Conservation (phyloP, 805 yeast species). For the Candida montana region DNA sequence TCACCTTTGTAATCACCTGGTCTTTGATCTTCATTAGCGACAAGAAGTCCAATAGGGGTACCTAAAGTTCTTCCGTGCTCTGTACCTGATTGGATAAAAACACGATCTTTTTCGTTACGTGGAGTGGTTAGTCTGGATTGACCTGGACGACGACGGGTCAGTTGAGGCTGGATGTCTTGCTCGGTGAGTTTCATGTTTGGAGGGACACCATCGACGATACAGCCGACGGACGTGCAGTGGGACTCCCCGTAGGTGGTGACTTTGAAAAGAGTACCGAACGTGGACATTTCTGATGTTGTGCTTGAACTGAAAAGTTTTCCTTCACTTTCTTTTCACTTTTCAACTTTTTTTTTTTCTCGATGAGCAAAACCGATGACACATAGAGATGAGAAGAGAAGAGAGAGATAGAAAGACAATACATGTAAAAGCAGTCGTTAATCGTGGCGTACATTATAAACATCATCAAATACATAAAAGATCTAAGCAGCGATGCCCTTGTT, state of each 20-base stretch:
- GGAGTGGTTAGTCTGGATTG: conserved; percentile 92
- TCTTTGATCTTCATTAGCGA: conserved; percentile 91
- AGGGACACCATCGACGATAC: conserved; percentile 97
- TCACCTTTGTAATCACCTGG: conserved; percentile 95
- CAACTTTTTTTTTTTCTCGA: conserved; percentile 2
- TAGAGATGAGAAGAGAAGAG: background rate
- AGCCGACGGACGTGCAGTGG: conserved; percentile 95
- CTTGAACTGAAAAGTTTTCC: too few relatives aligned
- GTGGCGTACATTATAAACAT: too few relatives aligned
- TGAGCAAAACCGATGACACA: background rate
- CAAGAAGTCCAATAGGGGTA: conserved; percentile 92
- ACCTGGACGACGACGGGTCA: conserved; percentile 96
- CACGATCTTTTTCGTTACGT: conserved; percentile 90
- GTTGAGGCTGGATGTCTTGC: conserved; percentile 89
- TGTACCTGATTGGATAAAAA: conserved; percentile 90
- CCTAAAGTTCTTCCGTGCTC: conserved; percentile 90
- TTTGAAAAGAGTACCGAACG: conserved; percentile 56
- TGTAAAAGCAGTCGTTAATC: too few relatives aligned
- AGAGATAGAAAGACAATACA: too few relatives aligned
- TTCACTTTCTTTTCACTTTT: background rate
- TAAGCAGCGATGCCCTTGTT: too few relatives aligned
- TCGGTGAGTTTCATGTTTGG: conserved; percentile 82
- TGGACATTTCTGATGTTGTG: too few relatives aligned
- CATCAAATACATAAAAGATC: too few relatives aligned
- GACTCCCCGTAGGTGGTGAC: conserved; percentile 98